Percentiles rank a stretch among this genome's conserved stretches.
These are phyloP conservation scores for Infundibulicybe gibba DNA, from an alignment of 768 basidiomycete species.

Conservation along the genomic window DNA sequence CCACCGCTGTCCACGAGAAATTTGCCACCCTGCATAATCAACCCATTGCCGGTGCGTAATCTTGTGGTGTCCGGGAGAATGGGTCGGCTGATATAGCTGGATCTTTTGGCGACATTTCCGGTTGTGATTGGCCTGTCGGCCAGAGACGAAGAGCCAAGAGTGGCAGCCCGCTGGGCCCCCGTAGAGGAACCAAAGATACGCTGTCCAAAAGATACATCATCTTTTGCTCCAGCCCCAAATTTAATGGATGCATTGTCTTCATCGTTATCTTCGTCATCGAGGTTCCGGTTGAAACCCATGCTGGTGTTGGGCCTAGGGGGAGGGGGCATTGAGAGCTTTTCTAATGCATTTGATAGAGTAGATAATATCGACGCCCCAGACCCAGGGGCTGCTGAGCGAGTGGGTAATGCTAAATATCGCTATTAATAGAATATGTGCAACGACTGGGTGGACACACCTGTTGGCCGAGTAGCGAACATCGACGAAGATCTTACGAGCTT, in stretches of 20 bases:
- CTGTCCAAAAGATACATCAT: too few relatives aligned
- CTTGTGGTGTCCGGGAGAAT: constrained; percentile 16
- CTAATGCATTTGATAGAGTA: constrained; percentile 62
- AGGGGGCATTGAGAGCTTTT: constrained; percentile 65
- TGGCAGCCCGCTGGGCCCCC: not conserved
- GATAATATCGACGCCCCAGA: constrained; percentile 47
- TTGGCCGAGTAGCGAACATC: constrained; percentile 21
- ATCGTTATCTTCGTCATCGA: constrained; percentile 21
- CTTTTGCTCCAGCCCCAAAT: not conserved
- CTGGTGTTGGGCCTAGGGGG: constrained; percentile 68
- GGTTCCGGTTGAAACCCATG: constrained; percentile 56
- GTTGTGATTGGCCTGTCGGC: constrained; percentile 7
- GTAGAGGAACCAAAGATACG: not conserved
- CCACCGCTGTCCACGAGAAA: not conserved
- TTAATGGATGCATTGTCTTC: not conserved
- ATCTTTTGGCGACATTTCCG: constrained; percentile 1
- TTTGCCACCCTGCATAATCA: constrained; percentile 2
- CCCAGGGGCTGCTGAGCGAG: constrained; percentile 6
- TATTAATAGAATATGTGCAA: too few relatives aligned
- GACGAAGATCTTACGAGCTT: constrained; percentile 28
- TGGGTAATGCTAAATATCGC: too few relatives aligned
- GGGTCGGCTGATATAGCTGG: constrained; percentile 17
- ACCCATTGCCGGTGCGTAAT: constrained; percentile 9
- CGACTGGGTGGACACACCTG: constrained; percentile 17
- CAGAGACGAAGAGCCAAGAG: not conserved